Evolutionary conservation across 1,284 basidiomycete genomes (phyloP).

Genomic region (Rhodotorula sp.): DNA sequence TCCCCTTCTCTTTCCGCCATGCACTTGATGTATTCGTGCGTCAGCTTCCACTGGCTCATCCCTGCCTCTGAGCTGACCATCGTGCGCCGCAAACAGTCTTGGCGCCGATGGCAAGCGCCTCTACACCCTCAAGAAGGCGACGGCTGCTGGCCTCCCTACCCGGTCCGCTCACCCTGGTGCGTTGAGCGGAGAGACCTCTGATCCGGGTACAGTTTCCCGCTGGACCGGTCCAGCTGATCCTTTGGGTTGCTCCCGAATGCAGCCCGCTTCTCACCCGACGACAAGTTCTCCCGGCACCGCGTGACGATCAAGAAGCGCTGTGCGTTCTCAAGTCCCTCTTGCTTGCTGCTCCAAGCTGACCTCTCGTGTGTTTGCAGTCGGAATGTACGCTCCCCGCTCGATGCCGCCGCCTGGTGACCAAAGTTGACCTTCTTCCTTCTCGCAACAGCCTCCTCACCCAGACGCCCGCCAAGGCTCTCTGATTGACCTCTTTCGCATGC

Average conservation of each 20-base stretch:
- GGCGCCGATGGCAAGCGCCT: constrained; percentile 70
- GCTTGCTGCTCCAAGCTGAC: background rate
- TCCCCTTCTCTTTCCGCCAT: constrained; percentile 56
- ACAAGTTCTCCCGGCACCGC: constrained; percentile 94
- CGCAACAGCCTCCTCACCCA: constrained; percentile 77
- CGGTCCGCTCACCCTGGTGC: constrained; percentile 92
- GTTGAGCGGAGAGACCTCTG: constrained; percentile 39
- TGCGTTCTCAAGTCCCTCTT: constrained; percentile 13
- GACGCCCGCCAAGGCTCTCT: constrained; percentile 82
- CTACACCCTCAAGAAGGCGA: constrained; percentile 92
- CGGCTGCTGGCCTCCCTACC: constrained; percentile 72
- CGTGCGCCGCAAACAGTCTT: constrained; percentile 60
- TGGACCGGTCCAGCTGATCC: background rate
- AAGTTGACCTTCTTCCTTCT: constrained; percentile 36
- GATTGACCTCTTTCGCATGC: constrained; percentile 43
- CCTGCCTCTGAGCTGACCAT: background rate
- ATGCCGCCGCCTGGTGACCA: too few relatives aligned
- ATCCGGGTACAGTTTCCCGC: background rate
- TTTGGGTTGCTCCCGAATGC: constrained; percentile 4
- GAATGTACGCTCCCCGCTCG: background rate
- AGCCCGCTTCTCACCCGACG: constrained; percentile 96
- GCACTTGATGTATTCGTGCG: constrained; percentile 71
- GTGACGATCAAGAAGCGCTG: constrained; percentile 87
- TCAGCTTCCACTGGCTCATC: background rate
- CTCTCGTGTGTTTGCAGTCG: background rate